Evolutionary conservation across 2,329 filamentous ascomycete genomes (phyloP), one percentile per base, ranked within the genome.

Genomic region (Hypoxylon sp.): DNA sequence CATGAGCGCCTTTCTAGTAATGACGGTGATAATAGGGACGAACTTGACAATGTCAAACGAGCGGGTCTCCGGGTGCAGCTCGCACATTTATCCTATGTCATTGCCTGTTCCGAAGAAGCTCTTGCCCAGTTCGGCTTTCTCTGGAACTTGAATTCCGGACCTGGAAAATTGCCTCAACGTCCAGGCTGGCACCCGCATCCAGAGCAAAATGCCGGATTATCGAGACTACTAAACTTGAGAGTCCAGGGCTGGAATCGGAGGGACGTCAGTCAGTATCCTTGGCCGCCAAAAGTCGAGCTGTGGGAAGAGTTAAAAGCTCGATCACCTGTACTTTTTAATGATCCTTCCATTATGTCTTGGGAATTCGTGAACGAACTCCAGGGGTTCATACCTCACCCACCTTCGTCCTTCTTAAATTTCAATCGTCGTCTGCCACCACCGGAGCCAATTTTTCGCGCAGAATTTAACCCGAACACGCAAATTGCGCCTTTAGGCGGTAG

Each of bases 41-140:
- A 10, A 17, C 13, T 11, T 1, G n/a, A 38, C 14, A 13, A 11
- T 3, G 17, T 14, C n/a, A 14, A 59, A 17, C 23, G 14, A 19
- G 7, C 7, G 5, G 10, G 13, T 1, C 38, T 60, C 21, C n/a
- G 48, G 9, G 10, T 19, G 13, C 21, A 51, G 14, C 13, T 50
- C 11, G 38, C 11, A 2, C 55, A 51, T 25, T 32, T 50, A 7
- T 14, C 25, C 9, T 23, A 32, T 3, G 23, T 46, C 2, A 25
- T 25, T 3, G 23, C 19, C 3, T 14, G 1, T 17, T 52, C 64
- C 13, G 13, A 9, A 1, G 45, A 45, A 0, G 5, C 19, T 3
- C 52, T 74, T 6, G 51, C 25, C 2, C 68, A 74, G 46, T 52
- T 71, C 2, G 70, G 70, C 11, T 19, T 32, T 4, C 36, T 63